Base-by-base conservation (phyloP, 495 filamentous ascomycete species). In the Hamigera avellanea region DNA sequence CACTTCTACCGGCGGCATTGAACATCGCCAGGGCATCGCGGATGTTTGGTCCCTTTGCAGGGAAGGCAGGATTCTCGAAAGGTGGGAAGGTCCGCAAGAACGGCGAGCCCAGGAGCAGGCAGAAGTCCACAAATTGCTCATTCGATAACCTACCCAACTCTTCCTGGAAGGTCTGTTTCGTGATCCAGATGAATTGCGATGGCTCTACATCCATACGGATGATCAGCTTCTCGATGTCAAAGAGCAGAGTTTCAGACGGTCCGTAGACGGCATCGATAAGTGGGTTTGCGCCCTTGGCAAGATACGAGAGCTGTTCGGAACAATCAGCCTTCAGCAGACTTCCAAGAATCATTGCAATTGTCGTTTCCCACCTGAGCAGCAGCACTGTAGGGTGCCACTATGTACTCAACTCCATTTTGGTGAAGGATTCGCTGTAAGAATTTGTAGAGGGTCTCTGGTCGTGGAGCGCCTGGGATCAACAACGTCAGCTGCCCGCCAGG, bases 321-420 rank as follows among this genome's bases (percentile, higher is more conserved):
- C 26, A 7, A 19, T 44, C 28, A 39, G 39, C 26, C 8, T 6
- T 12, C 7, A 38, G 2, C 6, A 26, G 21, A 17, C 30, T 18
- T 29, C 8, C 23, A 7, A 0, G 3, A 33, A 16, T 9, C 28
- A 35, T 17, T 21, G 16, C 13, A 21, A 12, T 26, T 37, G 15
- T 32, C 38, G 1, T 37, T 14, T 33, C 43, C 43, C 61, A 93
- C 86, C 74, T 96, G 89, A 33, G 86, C 83, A 42, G 82, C 79
- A 30, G 89, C 85, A 49, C 79, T 83, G 59, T 88, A 95, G 2
- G 91, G 93, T 10, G 93, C 82, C 34, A 95, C 83, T 34, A 84
- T 72, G 53, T 87, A 94, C 26, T 83, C 70, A 28, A 95, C 64
- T 3, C 69, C 69, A 39, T 78, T 69, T 37, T 82, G 68, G 38